phyloP scores from a whole-genome alignment of 441 rosid genomes.

The Populus hybrid region DNA sequence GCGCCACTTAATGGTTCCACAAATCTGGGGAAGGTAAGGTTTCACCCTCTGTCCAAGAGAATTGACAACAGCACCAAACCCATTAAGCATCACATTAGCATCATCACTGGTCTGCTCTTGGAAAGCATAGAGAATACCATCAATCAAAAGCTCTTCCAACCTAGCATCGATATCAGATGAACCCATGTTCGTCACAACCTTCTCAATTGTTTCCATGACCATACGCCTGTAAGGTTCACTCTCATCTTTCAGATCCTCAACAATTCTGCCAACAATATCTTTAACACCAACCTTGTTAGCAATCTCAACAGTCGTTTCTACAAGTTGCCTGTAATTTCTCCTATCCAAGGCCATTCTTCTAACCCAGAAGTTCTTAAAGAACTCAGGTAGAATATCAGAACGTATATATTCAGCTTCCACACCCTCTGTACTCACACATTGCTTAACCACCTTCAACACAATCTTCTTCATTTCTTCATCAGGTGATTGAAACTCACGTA shows the following conservation, averaged over 20 bases:
- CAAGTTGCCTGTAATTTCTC: slow-evolving; percentile 89
- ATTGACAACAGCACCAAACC: no score
- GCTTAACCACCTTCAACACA: slow-evolving; percentile 94
- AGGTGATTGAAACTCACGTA: slow-evolving; percentile 96
- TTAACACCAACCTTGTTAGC: slow-evolving; percentile 95
- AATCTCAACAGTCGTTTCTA: slow-evolving; percentile 95
- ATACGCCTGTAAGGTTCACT: no score
- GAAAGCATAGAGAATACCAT: no score
- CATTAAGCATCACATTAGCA: no score
- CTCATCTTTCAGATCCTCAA: slow-evolving; percentile 91
- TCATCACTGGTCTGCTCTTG: no score
- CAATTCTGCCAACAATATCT: slow-evolving; percentile 87
- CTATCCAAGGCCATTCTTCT: slow-evolving; percentile 93
- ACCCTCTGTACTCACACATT: slow-evolving; percentile 97
- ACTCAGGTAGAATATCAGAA: slow-evolving; percentile 83
- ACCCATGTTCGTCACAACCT: no score
- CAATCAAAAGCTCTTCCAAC: no score
- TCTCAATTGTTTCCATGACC: no score
- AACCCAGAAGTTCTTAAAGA: slow-evolving; percentile 89
- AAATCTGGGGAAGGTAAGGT: no score
- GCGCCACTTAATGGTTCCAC: no score
- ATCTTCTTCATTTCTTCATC: slow-evolving; percentile 99
- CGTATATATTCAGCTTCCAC: slow-evolving; percentile 88
- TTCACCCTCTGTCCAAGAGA: no score
- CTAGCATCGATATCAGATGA: no score